Evolutionary conservation across 352 stramenopile genomes (phyloP).

Genomic region (Globisporangium yorkense): DNA sequence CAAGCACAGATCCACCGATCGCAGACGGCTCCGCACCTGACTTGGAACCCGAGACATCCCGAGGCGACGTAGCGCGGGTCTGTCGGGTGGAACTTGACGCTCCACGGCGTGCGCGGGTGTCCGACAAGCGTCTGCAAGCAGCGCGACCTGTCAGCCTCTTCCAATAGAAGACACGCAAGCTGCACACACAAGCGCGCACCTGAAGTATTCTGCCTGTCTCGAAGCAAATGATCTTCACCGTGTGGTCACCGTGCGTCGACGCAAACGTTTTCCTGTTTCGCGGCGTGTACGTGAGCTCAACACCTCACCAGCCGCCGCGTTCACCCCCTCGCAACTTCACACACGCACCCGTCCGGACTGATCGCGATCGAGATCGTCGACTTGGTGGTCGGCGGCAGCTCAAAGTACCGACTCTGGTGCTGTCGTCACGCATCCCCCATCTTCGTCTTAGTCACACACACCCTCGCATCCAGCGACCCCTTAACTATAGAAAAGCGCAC

Average conservation of each 20-base stretch:
- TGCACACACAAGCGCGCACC: constrained; percentile 25
- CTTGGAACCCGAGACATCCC: constrained; percentile 96
- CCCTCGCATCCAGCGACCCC: not conserved
- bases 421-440: constrained; percentile 14
- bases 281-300: not conserved
- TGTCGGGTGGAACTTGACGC: constrained; percentile 97
- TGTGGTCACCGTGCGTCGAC: constrained; percentile 97
- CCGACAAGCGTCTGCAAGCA: constrained; percentile 68
- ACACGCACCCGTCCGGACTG: constrained; percentile 65
- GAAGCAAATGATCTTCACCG: constrained; percentile 97
- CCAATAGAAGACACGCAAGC: not conserved
- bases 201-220: constrained; percentile 79
- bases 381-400: constrained; percentile 80
- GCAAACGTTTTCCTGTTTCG: constrained; percentile 88
- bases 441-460: not conserved
- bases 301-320: not conserved
- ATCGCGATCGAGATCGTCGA: constrained; percentile 87
- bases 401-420: constrained; percentile 83
- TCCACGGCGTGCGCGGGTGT: constrained; percentile 92
- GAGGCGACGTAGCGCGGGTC: constrained; percentile 92
- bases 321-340: not conserved
- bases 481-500: constrained; percentile 17
- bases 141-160: not conserved
- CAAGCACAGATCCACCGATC: not conserved
- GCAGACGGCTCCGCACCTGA: constrained; percentile 37